phyloP scores from a whole-genome alignment of 345 rosid genomes.

The Citrus cavaleriei region DNA sequence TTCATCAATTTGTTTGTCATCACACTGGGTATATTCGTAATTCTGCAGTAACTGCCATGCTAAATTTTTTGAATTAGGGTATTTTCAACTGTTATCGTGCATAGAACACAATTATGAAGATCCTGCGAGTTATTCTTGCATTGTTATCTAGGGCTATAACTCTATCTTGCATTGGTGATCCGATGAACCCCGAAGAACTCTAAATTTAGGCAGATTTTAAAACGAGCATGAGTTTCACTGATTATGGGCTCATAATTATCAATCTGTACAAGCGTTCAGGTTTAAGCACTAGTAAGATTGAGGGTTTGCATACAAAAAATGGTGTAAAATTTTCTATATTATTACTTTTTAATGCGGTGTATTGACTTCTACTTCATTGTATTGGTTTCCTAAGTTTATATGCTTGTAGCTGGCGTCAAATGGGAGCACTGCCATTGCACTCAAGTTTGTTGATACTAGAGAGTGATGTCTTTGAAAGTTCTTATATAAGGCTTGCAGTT shows the following conservation, averaged over 20 bases:
- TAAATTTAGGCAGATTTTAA: background rate
- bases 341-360: background rate
- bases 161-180: background rate
- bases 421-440: conserved; percentile 31
- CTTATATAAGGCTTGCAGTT: conserved; percentile 28
- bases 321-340: background rate
- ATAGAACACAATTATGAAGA: background rate
- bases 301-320: background rate
- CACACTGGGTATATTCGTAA: background rate
- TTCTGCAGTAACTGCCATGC: background rate
- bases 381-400: conserved; percentile 5
- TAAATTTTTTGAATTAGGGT: background rate
- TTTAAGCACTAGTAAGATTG: background rate
- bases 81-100: background rate
- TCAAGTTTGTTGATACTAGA: conserved; percentile 29
- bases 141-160: background rate
- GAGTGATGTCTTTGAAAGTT: conserved; percentile 29
- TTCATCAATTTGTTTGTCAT: background rate
- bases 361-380: background rate
- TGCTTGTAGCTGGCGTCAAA: conserved; percentile 41
- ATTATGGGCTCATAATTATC: background rate
- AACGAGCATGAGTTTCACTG: background rate
- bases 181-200: background rate
- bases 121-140: background rate
- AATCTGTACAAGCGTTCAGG: background rate